Percentiles rank a stretch among this genome's conserved stretches.
These are phyloP conservation scores for Umbelopsis sp. DNA, from an alignment of 371 early-diverging fungal genomes.

Conservation along the genomic window DNA sequence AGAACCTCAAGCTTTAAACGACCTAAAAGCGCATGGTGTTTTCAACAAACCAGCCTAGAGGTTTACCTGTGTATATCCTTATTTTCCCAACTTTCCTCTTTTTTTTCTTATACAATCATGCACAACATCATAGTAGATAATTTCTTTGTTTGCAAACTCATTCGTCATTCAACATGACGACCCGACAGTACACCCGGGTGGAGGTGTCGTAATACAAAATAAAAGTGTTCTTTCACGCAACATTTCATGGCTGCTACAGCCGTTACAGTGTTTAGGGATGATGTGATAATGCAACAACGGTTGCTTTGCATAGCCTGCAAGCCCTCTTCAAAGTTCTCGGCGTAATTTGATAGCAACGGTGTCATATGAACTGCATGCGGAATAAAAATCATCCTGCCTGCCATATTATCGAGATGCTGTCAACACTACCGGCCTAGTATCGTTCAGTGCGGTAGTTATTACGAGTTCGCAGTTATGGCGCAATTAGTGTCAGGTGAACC, in stretches of 20 bases:
- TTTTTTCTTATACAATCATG: slow-evolving; percentile 21
- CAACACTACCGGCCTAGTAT: no score
- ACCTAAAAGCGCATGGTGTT: slow-evolving; percentile 27
- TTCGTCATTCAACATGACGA: slow-evolving; percentile 42
- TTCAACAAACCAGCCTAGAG: slow-evolving; percentile 47
- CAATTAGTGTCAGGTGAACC: no score
- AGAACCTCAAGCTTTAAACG: slow-evolving; percentile 79
- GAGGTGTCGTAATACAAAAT: slow-evolving; percentile 27
- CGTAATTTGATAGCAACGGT: neutral
- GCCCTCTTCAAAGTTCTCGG: no score
- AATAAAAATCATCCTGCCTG: no score
- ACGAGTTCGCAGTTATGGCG: no score
- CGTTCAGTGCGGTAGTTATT: no score
- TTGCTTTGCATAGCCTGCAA: no score
- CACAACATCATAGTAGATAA: slow-evolving; percentile 29
- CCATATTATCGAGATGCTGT: no score
- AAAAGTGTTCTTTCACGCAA: neutral
- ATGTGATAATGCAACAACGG: neutral
- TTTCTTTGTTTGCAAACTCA: slow-evolving; percentile 25
- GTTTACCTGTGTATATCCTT: slow-evolving; percentile 20
- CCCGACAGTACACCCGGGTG: slow-evolving; percentile 47
- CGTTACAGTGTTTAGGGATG: neutral
- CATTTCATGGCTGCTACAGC: neutral
- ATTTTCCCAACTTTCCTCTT: slow-evolving; percentile 24
- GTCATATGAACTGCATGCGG: neutral